Evolutionary conservation across 2,329 filamentous ascomycete species (phyloP), one percentile per base, ranked within the genome.

Genomic region (Magnaporthiopsis rhizophila): DNA sequence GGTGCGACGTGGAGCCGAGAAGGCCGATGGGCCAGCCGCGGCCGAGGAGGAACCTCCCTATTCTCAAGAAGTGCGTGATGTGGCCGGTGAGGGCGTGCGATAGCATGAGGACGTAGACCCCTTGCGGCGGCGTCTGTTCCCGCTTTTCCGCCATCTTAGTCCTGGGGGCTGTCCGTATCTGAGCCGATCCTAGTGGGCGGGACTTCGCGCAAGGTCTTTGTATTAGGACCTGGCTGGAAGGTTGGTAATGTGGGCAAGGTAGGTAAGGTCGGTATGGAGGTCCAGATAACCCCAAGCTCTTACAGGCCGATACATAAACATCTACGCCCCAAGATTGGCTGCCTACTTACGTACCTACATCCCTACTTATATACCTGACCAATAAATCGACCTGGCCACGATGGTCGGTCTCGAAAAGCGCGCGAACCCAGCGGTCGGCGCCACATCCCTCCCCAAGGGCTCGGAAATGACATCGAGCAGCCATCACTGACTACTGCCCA

Each of bases 81-180:
- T 78, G 76, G 9, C 76, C 76, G 9, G 74, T 74, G 32, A 78
- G 69, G 1, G 73, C 69, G 63, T 77, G 74, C 64, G 72, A 72
- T 57, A 72, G 68, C 64, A 78, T 59, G 26, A 63, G 26, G 36
- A 63, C 58, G 56, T 58, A 63, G 30, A 50, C 28, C 15, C 30
- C n/a, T 18, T 53, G 45, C 2, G 45, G 45, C 21, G 18, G 45
- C 5, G 18, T 5, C 45, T 21, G 45, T 11, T 24, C 45, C 45
- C 9, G 45, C 3, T n/a, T 8, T 24, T n/a, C 21, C 2, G 45
- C 45, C 45, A 53, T 53, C 45, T 53, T 21, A 24, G 21, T 24
- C 45, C n/a, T 53, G 45, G 18, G 7, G 45, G 1, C 45, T 7
- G 2, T 53, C 21, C n/a, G 38, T 24, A 24, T 13, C 45, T 53